phyloP scores from a whole-genome alignment of 192 early-diverging fungal genomes.

The Dissophora globulifera region DNA sequence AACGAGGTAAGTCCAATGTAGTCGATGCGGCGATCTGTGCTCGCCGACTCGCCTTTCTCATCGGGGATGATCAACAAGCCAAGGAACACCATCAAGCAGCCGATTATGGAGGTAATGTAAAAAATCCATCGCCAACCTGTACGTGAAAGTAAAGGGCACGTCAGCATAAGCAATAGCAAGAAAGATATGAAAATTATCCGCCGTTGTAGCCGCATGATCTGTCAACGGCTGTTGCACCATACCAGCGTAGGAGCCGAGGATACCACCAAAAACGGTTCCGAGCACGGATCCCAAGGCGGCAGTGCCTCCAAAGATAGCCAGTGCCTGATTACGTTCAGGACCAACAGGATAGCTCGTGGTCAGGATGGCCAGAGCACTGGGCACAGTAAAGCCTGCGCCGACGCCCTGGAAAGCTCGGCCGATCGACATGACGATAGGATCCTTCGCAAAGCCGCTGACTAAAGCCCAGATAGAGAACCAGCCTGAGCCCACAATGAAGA shows the following conservation, averaged over 20 bases:
- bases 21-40: conserved; percentile 36
- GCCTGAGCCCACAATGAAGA: conserved; percentile 35
- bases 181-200: no score
- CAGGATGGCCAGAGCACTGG: conserved; percentile 52
- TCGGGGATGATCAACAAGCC: conserved; percentile 33
- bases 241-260: conserved; percentile 25
- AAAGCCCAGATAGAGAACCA: conserved; percentile 46
- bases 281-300: conserved; percentile 33
- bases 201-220: no score
- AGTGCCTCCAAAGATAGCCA: conserved; percentile 44
- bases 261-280: conserved; percentile 43
- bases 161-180: no score
- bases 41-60: conserved; percentile 14
- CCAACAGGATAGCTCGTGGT: conserved; percentile 43
- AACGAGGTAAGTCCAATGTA: conserved; percentile 29
- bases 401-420: conserved; percentile 49
- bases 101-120: conserved; percentile 45
- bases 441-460: conserved; percentile 37
- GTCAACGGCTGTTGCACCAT: background rate
- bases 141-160: background rate
- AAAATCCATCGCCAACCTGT: conserved; percentile 56
- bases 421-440: conserved; percentile 34
- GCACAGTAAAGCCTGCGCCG: conserved; percentile 51
- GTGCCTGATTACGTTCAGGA: conserved; percentile 31
- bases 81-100: conserved; percentile 18